Evolutionary conservation across 1,284 basidiomycete species (phyloP), one percentile per base, ranked within the genome.

Genomic region (Ceratobasidium sp.): DNA sequence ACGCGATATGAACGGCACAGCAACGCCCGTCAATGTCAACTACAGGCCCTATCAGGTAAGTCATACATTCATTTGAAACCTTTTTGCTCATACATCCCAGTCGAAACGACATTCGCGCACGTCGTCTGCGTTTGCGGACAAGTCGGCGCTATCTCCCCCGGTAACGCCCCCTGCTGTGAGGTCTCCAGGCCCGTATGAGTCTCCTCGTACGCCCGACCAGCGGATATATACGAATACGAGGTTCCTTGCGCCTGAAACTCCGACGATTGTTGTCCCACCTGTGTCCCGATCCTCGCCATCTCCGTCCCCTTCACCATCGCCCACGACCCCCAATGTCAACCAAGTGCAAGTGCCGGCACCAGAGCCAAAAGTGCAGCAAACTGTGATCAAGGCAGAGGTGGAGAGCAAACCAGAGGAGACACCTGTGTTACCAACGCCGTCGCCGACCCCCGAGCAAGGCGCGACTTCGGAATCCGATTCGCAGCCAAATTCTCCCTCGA

Each of bases 41-140:
- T 71, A 71, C 45, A 55, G 68, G 27, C 69, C 70, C 1, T 71
- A 71, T 47, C 60, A 65, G 34, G 70, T 58, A 20, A 13, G 68
- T 45, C 40, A 15, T 35, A 25, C 22, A 45, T 32, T 17, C 25
- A 40, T 42, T 8, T 15, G 22, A 20, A 29, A 22, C 25, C 8
- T 15, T 22, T 54, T 25, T 34, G 57, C 60, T 25, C 17, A 40
- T 29, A 29, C 42, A 1, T 40, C 43, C 27, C 72, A 91, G 89
- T 85, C 89, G 12, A 91, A 91, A 78, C 82, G 89, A 56, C 88
- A 89, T 75, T 87, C 86, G 2, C 83, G 86, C 68, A 83, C 80
- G 34, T 71, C 79, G n/a, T 87, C 86, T 0, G 64, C 60, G 80
- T 35, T 73, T 75, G 54, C 76, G 27, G 76, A 55, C 72, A 77